Base-by-base conservation (phyloP, 2,329 filamentous ascomycete species). In the Sporothrix variecibatus region DNA sequence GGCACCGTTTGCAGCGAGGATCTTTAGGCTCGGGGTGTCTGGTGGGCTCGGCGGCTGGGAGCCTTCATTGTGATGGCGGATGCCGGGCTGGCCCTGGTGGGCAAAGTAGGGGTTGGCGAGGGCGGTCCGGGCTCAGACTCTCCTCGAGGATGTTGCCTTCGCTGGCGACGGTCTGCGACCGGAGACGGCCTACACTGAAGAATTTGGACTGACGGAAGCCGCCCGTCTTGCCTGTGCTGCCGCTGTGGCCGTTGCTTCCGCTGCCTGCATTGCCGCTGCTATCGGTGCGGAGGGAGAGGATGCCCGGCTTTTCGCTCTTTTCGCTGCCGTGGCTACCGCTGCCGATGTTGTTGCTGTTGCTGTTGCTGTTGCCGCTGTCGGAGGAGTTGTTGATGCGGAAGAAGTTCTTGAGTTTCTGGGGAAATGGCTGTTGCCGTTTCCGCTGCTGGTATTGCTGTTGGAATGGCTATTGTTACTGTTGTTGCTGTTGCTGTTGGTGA, bases 101-200 rank as follows among this genome's bases (percentile, higher is more conserved):
- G 91, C 93, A 83, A 98, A 99, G 84, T 99, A 99, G 23, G 96
- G 96, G 82, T 99, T 99, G 77, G 94, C 95, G 80, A 95, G 91
- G 71, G 95, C 95, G 4, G 94, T 98, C 34, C 34, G 96, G 96
- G 80, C 95, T 97, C 80, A 97, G 87, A 76, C 90, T 87, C 82
- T 98, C 95, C 78, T 98, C 95, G 77, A 98, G 88, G 74, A 92
- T 90, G 81, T 98, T 94, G 78, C 95, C 95, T 84, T 98, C 95
- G 83, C 94, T 97, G 78, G 94, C 94, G 73, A 97, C 93, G 34
- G 95, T 98, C 75, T 93, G 92, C 49, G 94, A 97, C 79, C 95
- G 91, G 81, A 95, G 94, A 78, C 95, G 92, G 80, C 92, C 92
- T 80, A 97, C 94, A 78, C 93, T 94, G 79, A 97, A 93, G 85